Evolutionary conservation across 371 early-diverging fungal species (phyloP), one percentile per base, ranked within the genome.

Genomic region (Mucor sp.): DNA sequence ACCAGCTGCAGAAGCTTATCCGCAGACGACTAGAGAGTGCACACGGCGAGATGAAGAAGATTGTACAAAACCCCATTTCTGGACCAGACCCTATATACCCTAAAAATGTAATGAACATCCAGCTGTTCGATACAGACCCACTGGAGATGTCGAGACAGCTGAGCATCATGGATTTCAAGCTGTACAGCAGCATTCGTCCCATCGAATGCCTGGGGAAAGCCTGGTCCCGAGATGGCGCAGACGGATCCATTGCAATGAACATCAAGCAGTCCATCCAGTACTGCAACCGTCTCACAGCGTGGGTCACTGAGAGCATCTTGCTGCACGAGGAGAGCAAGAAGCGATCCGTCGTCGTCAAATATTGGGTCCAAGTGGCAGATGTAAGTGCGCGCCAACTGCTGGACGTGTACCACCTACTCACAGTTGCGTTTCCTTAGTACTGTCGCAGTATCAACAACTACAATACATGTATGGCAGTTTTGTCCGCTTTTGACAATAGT

Each of bases 111-210:
- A 84, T 84, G 43, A 59, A 69, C 25, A 80, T 94, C 65, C 88
- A 84, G 59, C 83, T 97, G 28, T 63, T 90, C 48, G 97, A 98
- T 57, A 77, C 96, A 23, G 95, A 97, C 74, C 93, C 98, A 4
- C 70, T 94, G 28, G 99, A 99, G 76, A 66, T 98, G 32, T 97
- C 97, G 0, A 84, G 99, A 9, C 98, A 99, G 75, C 74, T 99
- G 61, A 96, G 95, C 1, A 79, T 98, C 56, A 88, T 96, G 64
- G 95, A 96, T 70, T 90, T 88, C 21, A 87, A 85, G 35, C 61
- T 90, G 14, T 97, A 93, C 74, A 88, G 86, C 77, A 87, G 87
- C 61, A 94, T 98, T 63, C 84, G 88, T 39, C 93, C 95, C 4
- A 83, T 89, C 55, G 98, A 98, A 79, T 93, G 94, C 64, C 74